Percentiles rank a stretch among this genome's conserved stretches.
These are phyloP conservation scores for Pseudogymnoascus sp. DNA, from an alignment of 2,329 filamentous ascomycete genomes.

Conservation along the genomic window DNA sequence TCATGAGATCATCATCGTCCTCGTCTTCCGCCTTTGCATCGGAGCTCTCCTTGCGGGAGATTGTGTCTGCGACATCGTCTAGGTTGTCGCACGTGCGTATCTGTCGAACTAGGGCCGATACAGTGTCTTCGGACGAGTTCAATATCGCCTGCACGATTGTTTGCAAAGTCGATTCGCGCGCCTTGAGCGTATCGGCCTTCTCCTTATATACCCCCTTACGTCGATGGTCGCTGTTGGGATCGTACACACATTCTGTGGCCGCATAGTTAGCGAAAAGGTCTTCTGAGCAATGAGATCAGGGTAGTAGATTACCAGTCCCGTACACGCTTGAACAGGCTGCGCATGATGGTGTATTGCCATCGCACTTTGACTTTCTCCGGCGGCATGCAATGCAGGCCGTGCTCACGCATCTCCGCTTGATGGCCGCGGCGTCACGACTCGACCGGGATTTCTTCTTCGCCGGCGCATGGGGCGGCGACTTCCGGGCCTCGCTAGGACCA, in stretches of 20 bases:
- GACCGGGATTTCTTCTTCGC: slow-evolving; percentile 25
- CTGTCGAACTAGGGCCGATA: slow-evolving; percentile 69
- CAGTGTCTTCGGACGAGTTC: slow-evolving; percentile 83
- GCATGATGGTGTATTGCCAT: slow-evolving; percentile 84
- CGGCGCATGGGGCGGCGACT: not conserved
- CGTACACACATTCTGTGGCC: slow-evolving; percentile 69
- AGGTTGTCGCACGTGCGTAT: slow-evolving; percentile 75
- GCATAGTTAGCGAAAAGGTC: not conserved
- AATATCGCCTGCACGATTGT: slow-evolving; percentile 89
- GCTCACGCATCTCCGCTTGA: slow-evolving; percentile 70
- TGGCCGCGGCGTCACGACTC: slow-evolving; percentile 25
- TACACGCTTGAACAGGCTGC: slow-evolving; percentile 96
- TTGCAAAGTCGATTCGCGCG: slow-evolving; percentile 77
- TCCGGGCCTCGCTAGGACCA: not conserved
- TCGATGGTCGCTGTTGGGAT: slow-evolving; percentile 91
- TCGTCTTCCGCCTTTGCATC: slow-evolving; percentile 36
- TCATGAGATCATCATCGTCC: slow-evolving; percentile 33
- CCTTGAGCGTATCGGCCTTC: slow-evolving; percentile 82
- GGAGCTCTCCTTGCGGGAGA: slow-evolving; percentile 29
- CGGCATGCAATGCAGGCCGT: slow-evolving; percentile 79
- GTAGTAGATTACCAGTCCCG: slow-evolving; percentile 43
- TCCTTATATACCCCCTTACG: slow-evolving; percentile 96
- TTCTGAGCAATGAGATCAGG: slow-evolving; percentile 11
- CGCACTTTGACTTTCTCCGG: slow-evolving; percentile 78
- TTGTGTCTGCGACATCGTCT: slow-evolving; percentile 46